Conservation (phyloP, 768 basidiomycete species). For the Postia placenta region DNA sequence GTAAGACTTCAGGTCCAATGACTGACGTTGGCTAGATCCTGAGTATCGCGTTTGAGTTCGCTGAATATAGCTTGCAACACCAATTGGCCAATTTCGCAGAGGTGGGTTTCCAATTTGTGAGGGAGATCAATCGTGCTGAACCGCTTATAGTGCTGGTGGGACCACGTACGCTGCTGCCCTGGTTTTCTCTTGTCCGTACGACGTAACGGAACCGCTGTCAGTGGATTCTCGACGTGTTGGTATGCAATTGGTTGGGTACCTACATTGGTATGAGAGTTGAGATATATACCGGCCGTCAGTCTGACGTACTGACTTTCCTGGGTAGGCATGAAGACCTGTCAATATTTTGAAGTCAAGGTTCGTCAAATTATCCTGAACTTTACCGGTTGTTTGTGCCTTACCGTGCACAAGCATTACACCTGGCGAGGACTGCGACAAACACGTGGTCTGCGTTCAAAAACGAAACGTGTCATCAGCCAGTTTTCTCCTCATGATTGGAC, state of each 20-base stretch:
- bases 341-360: slow-evolving; percentile 85
- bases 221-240: slow-evolving; percentile 84
- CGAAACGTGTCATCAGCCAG: slow-evolving; percentile 72
- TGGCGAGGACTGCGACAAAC: slow-evolving; percentile 83
- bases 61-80: slow-evolving; percentile 84
- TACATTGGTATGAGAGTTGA: slow-evolving; percentile 52
- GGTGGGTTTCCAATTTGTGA: slow-evolving; percentile 37
- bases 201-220: slow-evolving; percentile 23
- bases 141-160: slow-evolving; percentile 78
- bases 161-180: slow-evolving; percentile 61
- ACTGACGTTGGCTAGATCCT: slow-evolving; percentile 50
- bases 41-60: slow-evolving; percentile 82
- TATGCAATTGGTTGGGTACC: slow-evolving; percentile 87
- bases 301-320: too few species aligned
- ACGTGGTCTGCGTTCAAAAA: slow-evolving; percentile 72
- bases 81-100: slow-evolving; percentile 86
- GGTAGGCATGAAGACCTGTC: slow-evolving; percentile 80
- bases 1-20: not conserved
- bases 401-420: slow-evolving; percentile 63
- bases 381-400: slow-evolving; percentile 4
- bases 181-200: not conserved
- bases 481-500: slow-evolving; percentile 88
- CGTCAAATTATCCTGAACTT: slow-evolving; percentile 9
- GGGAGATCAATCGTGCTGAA: slow-evolving; percentile 5
- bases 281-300: too few species aligned